A percentile compares a stretch with the other conserved stretches of the same genome.
Evolutionary conservation across 2,329 filamentous ascomycete species (phyloP).

Genomic region (Paecilomyces fulvus): DNA sequence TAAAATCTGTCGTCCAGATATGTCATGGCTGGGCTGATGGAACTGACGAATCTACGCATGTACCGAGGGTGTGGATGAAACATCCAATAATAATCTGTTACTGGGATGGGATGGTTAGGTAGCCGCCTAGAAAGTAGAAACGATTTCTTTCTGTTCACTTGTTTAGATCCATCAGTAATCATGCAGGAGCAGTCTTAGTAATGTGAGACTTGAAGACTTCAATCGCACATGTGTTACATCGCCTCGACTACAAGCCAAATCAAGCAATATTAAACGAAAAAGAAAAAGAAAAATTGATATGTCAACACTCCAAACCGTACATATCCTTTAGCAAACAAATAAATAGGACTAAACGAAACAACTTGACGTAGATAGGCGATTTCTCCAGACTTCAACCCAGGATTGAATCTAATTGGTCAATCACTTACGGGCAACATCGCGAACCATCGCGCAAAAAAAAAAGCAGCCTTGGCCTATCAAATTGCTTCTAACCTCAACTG

Average conservation of each 20-base stretch:
- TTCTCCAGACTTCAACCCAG: not conserved
- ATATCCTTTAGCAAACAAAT: too few relatives aligned
- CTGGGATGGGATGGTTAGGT: not conserved
- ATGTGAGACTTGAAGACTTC: too few relatives aligned
- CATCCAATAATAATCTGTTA: not conserved
- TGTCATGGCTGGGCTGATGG: conserved; percentile 22
- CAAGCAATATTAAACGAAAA: too few relatives aligned
- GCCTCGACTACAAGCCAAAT: too few relatives aligned
- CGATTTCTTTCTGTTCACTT: not conserved
- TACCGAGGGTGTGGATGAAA: not conserved
- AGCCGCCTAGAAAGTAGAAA: not conserved
- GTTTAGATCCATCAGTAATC: too few relatives aligned
- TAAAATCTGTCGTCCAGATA: conserved; percentile 21
- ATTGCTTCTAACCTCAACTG: not conserved
- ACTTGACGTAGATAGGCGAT: not conserved
- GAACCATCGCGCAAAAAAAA: not conserved
- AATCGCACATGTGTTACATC: too few relatives aligned
- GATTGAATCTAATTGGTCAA: not conserved
- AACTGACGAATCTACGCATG: conserved; percentile 14
- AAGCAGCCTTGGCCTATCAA: not conserved
- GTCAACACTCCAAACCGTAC: too few relatives aligned
- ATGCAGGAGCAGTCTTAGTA: too few relatives aligned
- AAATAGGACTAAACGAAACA: too few relatives aligned
- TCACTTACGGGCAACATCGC: not conserved
- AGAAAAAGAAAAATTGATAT: too few relatives aligned